Conservation (phyloP, 257 asterid species). For the Ocimum tenuiflorum region DNA sequence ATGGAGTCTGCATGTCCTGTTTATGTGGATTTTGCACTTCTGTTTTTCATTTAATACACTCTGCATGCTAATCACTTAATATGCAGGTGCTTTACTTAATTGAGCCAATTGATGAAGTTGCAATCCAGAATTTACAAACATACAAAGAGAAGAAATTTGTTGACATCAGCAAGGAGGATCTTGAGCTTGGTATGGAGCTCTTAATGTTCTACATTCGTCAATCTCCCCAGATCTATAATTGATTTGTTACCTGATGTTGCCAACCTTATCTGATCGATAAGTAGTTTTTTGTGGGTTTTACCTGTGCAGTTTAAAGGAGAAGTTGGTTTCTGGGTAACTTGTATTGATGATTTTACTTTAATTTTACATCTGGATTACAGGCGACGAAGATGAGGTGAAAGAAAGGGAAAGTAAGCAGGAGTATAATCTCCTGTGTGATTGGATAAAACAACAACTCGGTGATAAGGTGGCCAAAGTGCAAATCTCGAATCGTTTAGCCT, state of each 20-base stretch:
- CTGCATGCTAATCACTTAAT: constrained; percentile 2
- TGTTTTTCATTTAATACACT: neutral
- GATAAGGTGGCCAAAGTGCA: constrained; percentile 98
- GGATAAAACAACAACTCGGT: constrained; percentile 95
- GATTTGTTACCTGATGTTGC: neutral
- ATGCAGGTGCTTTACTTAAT: constrained; percentile 73
- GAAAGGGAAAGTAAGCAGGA: constrained; percentile 84
- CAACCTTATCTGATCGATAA: too few relatives aligned
- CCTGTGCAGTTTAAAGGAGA: neutral
- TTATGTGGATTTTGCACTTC: neutral
- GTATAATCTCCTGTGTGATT: constrained; percentile 76
- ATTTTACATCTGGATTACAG: constrained; percentile 28
- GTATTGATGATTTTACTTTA: neutral
- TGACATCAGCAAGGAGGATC: constrained; percentile 97
- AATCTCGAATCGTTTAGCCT: constrained; percentile 79
- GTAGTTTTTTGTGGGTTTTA: neutral
- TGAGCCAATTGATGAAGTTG: constrained; percentile 95
- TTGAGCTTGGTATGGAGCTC: constrained; percentile 69
- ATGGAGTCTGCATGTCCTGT: neutral
- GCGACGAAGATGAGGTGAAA: constrained; percentile 81
- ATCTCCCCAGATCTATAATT: neutral
- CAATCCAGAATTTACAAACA: constrained; percentile 87
- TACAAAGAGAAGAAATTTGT: constrained; percentile 94
- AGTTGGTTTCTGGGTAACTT: neutral
- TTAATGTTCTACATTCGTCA: neutral